These are phyloP conservation scores for Trichosporon faecale DNA, from an alignment of 1,284 basidiomycete species.

Conservation along the genomic window DNA sequence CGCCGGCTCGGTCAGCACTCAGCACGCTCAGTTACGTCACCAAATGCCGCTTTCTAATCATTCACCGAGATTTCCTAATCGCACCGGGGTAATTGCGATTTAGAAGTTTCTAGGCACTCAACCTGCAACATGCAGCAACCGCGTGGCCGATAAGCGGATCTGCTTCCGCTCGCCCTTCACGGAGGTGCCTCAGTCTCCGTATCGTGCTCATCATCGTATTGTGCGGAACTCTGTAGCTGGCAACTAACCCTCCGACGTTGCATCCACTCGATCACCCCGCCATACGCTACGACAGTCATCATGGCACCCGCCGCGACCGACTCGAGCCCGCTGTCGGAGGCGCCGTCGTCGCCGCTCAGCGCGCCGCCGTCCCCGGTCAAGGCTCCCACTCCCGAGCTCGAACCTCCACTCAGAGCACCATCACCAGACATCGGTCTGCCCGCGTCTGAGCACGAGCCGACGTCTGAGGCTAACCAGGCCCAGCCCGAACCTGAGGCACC, in stretches of 20 bases:
- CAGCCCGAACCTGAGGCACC: neutral
- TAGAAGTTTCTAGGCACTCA: neutral
- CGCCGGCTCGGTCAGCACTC: neutral
- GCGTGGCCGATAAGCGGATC: neutral
- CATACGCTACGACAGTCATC: neutral
- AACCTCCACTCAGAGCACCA: constrained; percentile 2
- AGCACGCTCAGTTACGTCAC: constrained; percentile 2
- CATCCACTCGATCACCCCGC: neutral
- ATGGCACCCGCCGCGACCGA: constrained; percentile 5
- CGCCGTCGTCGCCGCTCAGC: neutral
- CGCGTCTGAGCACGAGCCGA: neutral
- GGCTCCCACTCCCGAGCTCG: constrained; percentile 4
- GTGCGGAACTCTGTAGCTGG: neutral
- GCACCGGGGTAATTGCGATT: neutral
- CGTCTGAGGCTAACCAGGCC: neutral
- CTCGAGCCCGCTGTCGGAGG: constrained; percentile 7
- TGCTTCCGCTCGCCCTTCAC: neutral
- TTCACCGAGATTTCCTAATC: constrained; percentile 4
- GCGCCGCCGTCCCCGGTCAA: neutral
- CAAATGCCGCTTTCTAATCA: constrained; percentile 1
- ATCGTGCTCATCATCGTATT: neutral
- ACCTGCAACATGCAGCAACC: neutral
- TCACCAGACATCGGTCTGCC: neutral
- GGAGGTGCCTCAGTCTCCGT: neutral
- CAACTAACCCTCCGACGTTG: neutral